These are phyloP conservation scores for Neurospora sp. DNA, from an alignment of 495 filamentous ascomycete species.

Conservation along the genomic window DNA sequence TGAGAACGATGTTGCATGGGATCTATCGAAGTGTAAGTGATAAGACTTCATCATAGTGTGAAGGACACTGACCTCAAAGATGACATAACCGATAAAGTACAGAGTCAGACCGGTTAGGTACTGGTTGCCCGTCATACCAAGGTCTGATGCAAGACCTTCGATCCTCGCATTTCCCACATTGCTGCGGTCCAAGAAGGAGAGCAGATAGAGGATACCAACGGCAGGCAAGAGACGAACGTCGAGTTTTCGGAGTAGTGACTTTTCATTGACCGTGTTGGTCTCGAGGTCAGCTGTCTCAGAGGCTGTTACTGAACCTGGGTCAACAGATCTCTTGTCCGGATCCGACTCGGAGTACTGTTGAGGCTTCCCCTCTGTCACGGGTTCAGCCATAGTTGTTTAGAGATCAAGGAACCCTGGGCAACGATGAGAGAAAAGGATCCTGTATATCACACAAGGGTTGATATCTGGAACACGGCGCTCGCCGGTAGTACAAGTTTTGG, in stretches of 20 bases:
- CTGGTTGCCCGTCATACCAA: conserved; percentile 61
- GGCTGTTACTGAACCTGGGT: conserved; percentile 5
- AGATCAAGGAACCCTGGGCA: not conserved
- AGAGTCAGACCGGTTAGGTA: conserved; percentile 63
- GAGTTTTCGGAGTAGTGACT: conserved; percentile 51
- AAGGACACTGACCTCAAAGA: conserved; percentile 25
- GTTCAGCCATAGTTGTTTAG: not conserved
- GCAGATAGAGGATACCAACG: conserved; percentile 56
- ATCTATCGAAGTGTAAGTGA: conserved; percentile 28
- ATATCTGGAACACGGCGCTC: not conserved
- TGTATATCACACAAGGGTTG: not conserved
- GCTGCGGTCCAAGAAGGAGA: conserved; percentile 66
- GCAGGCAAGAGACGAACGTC: conserved; percentile 56
- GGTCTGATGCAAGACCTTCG: conserved; percentile 53
- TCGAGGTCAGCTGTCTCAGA: conserved; percentile 14
- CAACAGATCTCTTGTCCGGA: not conserved
- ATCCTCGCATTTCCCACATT: conserved; percentile 50
- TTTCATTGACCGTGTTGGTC: conserved; percentile 42
- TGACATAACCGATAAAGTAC: conserved; percentile 68
- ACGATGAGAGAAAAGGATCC: not conserved
- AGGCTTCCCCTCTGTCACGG: not conserved
- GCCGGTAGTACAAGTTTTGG: not conserved
- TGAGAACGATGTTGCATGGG: conserved; percentile 65
- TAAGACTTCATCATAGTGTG: not conserved
- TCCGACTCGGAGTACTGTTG: not conserved